Conservation (phyloP, 2,329 filamentous ascomycete genomes). For the Cadophora sp. region DNA sequence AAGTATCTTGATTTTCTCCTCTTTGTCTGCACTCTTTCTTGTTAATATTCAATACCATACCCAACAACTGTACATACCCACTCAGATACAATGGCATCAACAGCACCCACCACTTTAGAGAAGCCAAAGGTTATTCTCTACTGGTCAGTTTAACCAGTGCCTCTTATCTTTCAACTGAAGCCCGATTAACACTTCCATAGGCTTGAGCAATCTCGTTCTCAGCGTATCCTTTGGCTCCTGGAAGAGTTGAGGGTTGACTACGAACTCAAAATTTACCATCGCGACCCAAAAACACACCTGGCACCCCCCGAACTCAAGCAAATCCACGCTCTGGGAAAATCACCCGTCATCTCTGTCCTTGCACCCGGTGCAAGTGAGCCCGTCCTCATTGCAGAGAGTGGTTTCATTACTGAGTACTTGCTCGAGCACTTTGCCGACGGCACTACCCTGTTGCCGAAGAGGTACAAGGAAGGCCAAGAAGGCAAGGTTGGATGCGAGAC, state of each 20-base stretch:
- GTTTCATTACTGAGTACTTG: constrained; percentile 81
- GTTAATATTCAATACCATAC: neutral
- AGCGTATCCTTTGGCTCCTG: constrained; percentile 73
- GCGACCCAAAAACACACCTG: constrained; percentile 64
- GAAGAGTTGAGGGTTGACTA: constrained; percentile 78
- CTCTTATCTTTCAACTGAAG: neutral
- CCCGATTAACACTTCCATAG: constrained; percentile 31
- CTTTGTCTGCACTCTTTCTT: neutral
- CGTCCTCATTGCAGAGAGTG: constrained; percentile 80
- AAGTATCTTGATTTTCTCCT: neutral
- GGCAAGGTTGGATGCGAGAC: constrained; percentile 65
- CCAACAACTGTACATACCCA: neutral
- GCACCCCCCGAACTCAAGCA: constrained; percentile 79
- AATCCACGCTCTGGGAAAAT: constrained; percentile 86
- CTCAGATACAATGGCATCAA: constrained; percentile 8
- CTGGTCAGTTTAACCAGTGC: constrained; percentile 50
- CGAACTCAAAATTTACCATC: constrained; percentile 80
- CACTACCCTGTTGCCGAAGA: constrained; percentile 56
- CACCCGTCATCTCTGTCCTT: constrained; percentile 76
- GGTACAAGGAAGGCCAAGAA: constrained; percentile 65
- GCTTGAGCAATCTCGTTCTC: constrained; percentile 52
- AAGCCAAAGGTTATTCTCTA: constrained; percentile 60
- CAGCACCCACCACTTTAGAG: constrained; percentile 25
- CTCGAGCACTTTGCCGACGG: constrained; percentile 65
- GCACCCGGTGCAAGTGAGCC: constrained; percentile 51